Conservation (phyloP, 1,139 yeast species). For the Suhomyces bolitotheri region DNA sequence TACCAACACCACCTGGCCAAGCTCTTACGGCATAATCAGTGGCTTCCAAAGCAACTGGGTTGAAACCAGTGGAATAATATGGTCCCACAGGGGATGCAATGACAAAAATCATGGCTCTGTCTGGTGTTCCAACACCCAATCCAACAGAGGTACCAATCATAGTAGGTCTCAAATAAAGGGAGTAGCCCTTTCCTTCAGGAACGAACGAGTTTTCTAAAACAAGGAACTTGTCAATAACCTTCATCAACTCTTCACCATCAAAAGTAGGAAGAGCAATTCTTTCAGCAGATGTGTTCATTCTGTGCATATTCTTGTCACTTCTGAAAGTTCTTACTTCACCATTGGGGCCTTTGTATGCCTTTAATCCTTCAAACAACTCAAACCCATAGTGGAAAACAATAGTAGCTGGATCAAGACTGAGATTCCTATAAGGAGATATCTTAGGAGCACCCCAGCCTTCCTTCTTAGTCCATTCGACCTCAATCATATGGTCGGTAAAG, state of each 20-base stretch:
- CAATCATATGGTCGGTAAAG: conserved; percentile 61
- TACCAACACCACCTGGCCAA: conserved; percentile 50
- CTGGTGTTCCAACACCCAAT: conserved; percentile 39
- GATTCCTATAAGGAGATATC: conserved; percentile 39
- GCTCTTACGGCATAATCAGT: conserved; percentile 39
- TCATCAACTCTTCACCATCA: conserved; percentile 38
- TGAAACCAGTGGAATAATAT: conserved; percentile 33
- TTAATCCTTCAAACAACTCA: conserved; percentile 32
- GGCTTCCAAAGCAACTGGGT: conserved; percentile 39
- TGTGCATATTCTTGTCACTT: conserved; percentile 40
- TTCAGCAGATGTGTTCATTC: conserved; percentile 40
- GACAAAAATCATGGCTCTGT: conserved; percentile 36
- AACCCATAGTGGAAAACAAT: conserved; percentile 32
- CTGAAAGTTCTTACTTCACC: conserved; percentile 38
- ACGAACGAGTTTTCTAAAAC: conserved; percentile 33
- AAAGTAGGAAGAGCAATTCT: conserved; percentile 41
- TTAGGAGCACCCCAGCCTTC: conserved; percentile 42
- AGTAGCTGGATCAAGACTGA: conserved; percentile 29
- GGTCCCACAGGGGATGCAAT: conserved; percentile 37
- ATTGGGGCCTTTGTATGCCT: conserved; percentile 33
- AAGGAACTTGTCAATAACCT: conserved; percentile 35
- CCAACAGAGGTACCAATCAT: conserved; percentile 33
- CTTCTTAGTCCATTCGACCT: conserved; percentile 36
- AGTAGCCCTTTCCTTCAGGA: conserved; percentile 29
- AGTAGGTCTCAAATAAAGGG: conserved; percentile 33